Evolutionary conservation across 331 rosid species (phyloP).

Genomic region (Ulmus americana): DNA sequence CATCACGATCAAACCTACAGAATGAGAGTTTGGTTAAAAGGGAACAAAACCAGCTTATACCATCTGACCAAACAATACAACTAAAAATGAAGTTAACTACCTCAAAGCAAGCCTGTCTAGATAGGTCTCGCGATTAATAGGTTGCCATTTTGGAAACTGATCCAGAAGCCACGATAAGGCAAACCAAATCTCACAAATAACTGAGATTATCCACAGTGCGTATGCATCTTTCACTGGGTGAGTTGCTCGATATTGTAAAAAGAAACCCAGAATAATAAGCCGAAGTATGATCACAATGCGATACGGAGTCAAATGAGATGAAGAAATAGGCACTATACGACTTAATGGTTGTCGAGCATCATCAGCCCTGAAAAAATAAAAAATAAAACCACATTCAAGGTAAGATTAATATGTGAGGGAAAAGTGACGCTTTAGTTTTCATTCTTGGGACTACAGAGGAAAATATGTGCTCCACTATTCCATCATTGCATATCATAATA

Average conservation of each 20-base stretch:
- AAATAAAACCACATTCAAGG: slow-evolving; percentile 10
- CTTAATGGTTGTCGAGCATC: slow-evolving; percentile 93
- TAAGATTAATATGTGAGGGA: background rate
- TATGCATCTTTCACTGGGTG: slow-evolving; percentile 96
- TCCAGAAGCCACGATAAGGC: slow-evolving; percentile 94
- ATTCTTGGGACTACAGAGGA: background rate
- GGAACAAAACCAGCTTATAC: background rate
- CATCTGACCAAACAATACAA: slow-evolving; percentile 8
- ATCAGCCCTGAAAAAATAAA: slow-evolving; percentile 60
- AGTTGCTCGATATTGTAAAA: slow-evolving; percentile 91
- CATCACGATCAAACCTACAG: slow-evolving; percentile 86
- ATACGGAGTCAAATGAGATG: slow-evolving; percentile 87
- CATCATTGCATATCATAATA: slow-evolving; percentile 5
- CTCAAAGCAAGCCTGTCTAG: slow-evolving; percentile 84
- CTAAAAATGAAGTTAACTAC: slow-evolving; percentile 32
- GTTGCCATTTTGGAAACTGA: slow-evolving; percentile 98
- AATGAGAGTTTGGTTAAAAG: slow-evolving; percentile 19
- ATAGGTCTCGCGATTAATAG: slow-evolving; percentile 91
- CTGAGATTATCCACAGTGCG: slow-evolving; percentile 81
- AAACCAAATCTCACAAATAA: slow-evolving; percentile 99
- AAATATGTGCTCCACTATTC: background rate
- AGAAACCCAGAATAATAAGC: slow-evolving; percentile 85
- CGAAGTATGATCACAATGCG: slow-evolving; percentile 86
- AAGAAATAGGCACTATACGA: slow-evolving; percentile 81
- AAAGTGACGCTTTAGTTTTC: slow-evolving; percentile 8